phyloP scores from a whole-genome alignment of 305 asterid genomes.

The Andrographis paniculata region DNA sequence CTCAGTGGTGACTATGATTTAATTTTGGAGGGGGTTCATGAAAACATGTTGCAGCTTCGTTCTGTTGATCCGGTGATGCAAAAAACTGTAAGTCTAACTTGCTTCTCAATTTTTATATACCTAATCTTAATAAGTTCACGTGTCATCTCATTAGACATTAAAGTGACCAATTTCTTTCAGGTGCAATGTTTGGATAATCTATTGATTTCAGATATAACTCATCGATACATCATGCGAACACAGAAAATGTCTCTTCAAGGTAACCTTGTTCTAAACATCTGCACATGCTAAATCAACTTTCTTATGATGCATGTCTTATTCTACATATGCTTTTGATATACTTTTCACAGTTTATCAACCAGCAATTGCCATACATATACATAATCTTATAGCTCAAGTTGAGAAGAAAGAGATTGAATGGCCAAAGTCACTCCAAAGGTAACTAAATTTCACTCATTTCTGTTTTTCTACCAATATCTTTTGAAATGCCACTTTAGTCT shows the following conservation, averaged over 20 bases:
- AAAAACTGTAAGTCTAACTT: constrained; percentile 65
- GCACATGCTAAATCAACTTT: constrained; percentile 14
- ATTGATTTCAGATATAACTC: constrained; percentile 60
- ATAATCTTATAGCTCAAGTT: constrained; percentile 64
- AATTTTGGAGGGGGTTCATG: constrained; percentile 86
- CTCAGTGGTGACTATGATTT: constrained; percentile 87
- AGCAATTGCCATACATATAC: constrained; percentile 64
- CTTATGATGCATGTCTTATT: constrained; percentile 16
- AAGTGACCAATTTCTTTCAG: constrained; percentile 32
- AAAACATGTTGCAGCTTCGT: constrained; percentile 70
- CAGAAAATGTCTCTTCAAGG: constrained; percentile 88
- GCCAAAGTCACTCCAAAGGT: constrained; percentile 96
- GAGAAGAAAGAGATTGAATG: constrained; percentile 79
- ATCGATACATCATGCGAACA: constrained; percentile 68
- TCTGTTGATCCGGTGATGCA: constrained; percentile 92
- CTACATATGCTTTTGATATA: constrained; percentile 19
- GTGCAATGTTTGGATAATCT: constrained; percentile 76
- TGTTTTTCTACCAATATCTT: constrained; percentile 10
- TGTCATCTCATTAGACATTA: constrained; percentile 2
- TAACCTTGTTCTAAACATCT: constrained; percentile 25
- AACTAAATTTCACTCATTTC: constrained; percentile 17
- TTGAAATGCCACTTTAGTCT: constrained; percentile 10
- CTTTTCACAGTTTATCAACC: constrained; percentile 78
- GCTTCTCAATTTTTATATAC: constrained; percentile 7
- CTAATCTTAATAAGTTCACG: constrained; percentile 3